Evolutionary conservation across 2,329 filamentous ascomycete species (phyloP).

Genomic region (Venturia aucupariae): DNA sequence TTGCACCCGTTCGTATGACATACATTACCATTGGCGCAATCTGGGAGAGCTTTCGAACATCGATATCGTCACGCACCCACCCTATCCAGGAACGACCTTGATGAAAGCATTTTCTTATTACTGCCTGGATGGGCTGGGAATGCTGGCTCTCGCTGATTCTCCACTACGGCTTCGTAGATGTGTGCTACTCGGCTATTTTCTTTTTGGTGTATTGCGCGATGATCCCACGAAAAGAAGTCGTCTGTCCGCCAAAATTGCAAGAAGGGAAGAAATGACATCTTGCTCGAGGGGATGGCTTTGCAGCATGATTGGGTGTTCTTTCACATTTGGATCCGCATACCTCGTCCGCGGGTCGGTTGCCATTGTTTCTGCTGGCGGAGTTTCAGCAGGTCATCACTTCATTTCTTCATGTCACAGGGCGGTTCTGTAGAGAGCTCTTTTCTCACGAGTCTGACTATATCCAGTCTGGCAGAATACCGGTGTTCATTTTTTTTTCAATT

Average conservation of each 20-base stretch:
- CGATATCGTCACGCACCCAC: background rate
- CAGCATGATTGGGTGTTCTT: constrained; percentile 7
- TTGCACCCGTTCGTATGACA: background rate
- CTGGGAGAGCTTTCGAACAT: constrained; percentile 8
- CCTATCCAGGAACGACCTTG: constrained; percentile 9
- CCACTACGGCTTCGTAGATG: constrained; percentile 1
- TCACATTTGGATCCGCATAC: constrained; percentile 7
- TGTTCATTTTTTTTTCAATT: constrained; percentile 8
- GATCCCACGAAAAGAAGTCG: constrained; percentile 2
- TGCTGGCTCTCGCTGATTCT: constrained; percentile 1
- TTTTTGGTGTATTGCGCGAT: background rate
- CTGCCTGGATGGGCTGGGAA: constrained; percentile 6
- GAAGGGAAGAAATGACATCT: background rate
- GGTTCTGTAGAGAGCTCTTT: constrained; percentile 3
- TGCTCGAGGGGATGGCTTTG: background rate
- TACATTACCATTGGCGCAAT: constrained; percentile 3
- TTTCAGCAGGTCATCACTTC: background rate
- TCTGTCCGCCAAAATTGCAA: constrained; percentile 4
- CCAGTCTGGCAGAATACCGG: constrained; percentile 6
- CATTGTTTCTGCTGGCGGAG: constrained; percentile 7
- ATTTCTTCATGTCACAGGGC: background rate
- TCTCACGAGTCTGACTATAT: constrained; percentile 2
- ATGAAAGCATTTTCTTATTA: constrained; percentile 10
- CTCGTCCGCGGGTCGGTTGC: constrained; percentile 9
- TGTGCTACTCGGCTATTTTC: background rate